Evolutionary conservation across 2,329 filamentous ascomycete genomes (phyloP), one percentile per base, ranked within the genome.

Genomic region (Fusarium proliferatum): DNA sequence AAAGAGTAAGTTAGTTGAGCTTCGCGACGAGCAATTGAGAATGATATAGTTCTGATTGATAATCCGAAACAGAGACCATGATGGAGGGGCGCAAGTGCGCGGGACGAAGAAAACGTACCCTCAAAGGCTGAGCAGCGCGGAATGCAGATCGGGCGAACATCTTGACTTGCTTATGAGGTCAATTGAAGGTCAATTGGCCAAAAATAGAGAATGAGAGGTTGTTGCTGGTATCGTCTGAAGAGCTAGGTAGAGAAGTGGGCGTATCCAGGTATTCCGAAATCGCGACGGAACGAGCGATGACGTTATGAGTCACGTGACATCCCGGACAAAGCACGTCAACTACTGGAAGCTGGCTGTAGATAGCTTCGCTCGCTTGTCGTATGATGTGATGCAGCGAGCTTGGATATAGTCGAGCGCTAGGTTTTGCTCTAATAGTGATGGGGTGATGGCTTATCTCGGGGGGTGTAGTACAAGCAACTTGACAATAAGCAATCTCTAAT

Each of bases 131-230:
- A 61, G 88, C 88, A 77, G 87, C 88, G 80, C 91, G 88, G 80
- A 93, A 87, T 73, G 86, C 85, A 78, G 90, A 87, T 86, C 92
- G 87, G 71, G 91, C 87, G 80, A 94, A 92, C 91, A 94, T 93
- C 75, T 80, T 89, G 74, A 63, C 46, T 68, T 55, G 57, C 58
- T 72, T 67, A 59, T 59, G 49, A 67, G 55, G 57, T 61, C 73
- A 72, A 79, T 78, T 78, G 77, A 73, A 34, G 72, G 42, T 59
- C 55, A 72, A 77, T 76, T 79, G 71, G 57, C 63, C 59, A 63
- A 39, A 45, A 59, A 55, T 26, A 67, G 23, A 67, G 64, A 60
- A 30, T 38, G 38, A 56, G 51, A 61, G 42, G 48, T 49, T 49
- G 69, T 59, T 62, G 56, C 61, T 69, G 62, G 28, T 57, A 39